These are phyloP conservation scores for Pascua guehoae DNA, from an alignment of 1,284 basidiomycete genomes.

Conservation along the genomic window DNA sequence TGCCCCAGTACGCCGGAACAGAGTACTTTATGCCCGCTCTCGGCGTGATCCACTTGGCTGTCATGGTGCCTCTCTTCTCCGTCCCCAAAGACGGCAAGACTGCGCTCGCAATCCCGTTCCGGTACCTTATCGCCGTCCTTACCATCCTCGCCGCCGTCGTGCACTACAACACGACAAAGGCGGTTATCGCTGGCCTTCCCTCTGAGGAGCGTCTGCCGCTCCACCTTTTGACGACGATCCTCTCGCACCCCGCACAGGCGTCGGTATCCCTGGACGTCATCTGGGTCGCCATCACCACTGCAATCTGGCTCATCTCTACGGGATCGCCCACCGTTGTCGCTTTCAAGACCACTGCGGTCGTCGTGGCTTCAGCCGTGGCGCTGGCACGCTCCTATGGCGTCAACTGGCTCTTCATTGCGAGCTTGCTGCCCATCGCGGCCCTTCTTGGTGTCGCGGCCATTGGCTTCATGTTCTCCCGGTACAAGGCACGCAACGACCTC, in stretches of 20 bases:
- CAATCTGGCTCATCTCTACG: constrained; percentile 32
- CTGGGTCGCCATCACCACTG: constrained; percentile 48
- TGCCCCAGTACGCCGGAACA: constrained; percentile 55
- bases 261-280: constrained; percentile 65
- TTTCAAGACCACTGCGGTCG: constrained; percentile 15
- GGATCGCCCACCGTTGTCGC: constrained; percentile 29
- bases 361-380: constrained; percentile 2
- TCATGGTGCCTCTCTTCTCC: constrained; percentile 56
- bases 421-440: constrained; percentile 34
- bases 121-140: constrained; percentile 51
- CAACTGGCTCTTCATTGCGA: constrained; percentile 37
- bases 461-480: constrained; percentile 14
- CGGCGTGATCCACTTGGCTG: constrained; percentile 61
- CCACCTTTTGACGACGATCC: constrained; percentile 37
- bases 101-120: constrained; percentile 27
- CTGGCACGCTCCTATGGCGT: constrained; percentile 23
- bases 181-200: constrained; percentile 19
- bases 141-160: constrained; percentile 44
- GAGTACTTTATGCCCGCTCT: constrained; percentile 60
- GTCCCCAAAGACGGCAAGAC: constrained; percentile 14
- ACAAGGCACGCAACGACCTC: constrained; percentile 27
- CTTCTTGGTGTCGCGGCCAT: constrained; percentile 24
- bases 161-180: constrained; percentile 48
- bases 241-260: constrained; percentile 62
- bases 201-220: constrained; percentile 5